Evolutionary conservation across 805 yeast genomes (phyloP).

Genomic region (Metschnikowia vanudenii): DNA sequence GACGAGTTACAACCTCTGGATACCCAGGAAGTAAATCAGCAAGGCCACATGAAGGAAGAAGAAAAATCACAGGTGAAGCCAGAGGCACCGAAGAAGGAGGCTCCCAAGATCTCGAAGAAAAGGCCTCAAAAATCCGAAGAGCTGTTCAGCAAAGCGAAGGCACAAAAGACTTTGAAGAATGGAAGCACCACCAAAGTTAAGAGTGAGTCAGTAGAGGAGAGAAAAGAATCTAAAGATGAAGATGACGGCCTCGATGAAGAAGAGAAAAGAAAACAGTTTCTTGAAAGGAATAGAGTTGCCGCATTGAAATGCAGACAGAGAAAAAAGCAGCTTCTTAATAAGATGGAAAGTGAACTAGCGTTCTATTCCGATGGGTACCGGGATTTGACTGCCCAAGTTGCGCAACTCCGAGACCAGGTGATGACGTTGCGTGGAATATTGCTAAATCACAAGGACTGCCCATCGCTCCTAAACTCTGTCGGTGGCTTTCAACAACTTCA

Average conservation of each 20-base stretch:
- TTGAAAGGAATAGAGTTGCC: conserved; percentile 92
- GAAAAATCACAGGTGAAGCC: conserved; percentile 1
- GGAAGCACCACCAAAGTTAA: conserved; percentile 8
- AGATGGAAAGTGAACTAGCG: conserved; percentile 76
- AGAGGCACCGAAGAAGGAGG: neutral
- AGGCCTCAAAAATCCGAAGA: conserved; percentile 3
- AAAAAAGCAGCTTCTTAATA: conserved; percentile 82
- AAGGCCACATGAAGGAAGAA: neutral
- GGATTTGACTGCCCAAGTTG: conserved; percentile 56
- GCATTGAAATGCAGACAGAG: conserved; percentile 95
- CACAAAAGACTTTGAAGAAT: conserved; percentile 13
- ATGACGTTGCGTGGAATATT: conserved; percentile 47
- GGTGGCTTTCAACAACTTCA: conserved; percentile 49
- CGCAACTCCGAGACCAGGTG: conserved; percentile 58
- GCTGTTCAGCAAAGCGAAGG: conserved; percentile 7
- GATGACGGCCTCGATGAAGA: conserved; percentile 23
- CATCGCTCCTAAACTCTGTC: conserved; percentile 37
- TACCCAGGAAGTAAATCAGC: neutral
- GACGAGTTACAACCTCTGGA: conserved; percentile 5
- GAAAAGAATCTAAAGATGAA: conserved; percentile 3
- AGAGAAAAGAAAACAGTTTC: conserved; percentile 63
- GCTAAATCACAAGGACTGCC: conserved; percentile 51
- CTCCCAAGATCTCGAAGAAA: conserved; percentile 3
- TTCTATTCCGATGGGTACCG: conserved; percentile 71
- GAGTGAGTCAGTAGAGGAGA: conserved; percentile 12